Percentiles rank a stretch among this genome's conserved stretches.
Evolutionary conservation across 1,284 basidiomycete species (phyloP).

Genomic region (Malassezia arunalokei): DNA sequence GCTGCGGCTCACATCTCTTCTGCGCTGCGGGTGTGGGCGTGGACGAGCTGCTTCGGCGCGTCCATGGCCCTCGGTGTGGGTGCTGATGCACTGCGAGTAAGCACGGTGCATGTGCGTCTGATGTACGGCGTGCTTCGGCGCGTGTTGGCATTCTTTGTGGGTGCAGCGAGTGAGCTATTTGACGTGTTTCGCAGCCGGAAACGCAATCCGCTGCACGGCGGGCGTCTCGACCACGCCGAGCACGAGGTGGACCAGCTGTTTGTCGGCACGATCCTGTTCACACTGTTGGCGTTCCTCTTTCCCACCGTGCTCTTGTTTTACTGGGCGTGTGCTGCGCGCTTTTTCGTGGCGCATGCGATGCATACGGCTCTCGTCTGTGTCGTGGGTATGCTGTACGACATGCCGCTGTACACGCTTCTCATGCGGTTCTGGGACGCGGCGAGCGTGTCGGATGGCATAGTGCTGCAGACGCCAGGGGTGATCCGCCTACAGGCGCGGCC

Average conservation of each 20-base stretch:
- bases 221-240: constrained; percentile 71
- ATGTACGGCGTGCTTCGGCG: constrained; percentile 59
- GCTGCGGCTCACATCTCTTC: not conserved
- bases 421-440: constrained; percentile 49
- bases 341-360: constrained; percentile 31
- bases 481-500: not conserved
- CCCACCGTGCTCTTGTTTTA: constrained; percentile 84
- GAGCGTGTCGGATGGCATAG: not conserved
- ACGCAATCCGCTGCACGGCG: constrained; percentile 54
- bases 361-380: constrained; percentile 14
- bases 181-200: constrained; percentile 77
- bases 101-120: constrained; percentile 63
- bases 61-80: constrained; percentile 60
- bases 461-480: not conserved
- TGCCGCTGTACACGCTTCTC: constrained; percentile 78
- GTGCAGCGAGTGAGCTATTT: constrained; percentile 62
- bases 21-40: constrained; percentile 45
- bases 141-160: constrained; percentile 58
- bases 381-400: constrained; percentile 64
- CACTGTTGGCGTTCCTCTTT: constrained; percentile 73
- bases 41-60: constrained; percentile 49
- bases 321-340: constrained; percentile 62
- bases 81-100: constrained; percentile 57
- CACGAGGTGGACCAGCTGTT: constrained; percentile 89
- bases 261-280: constrained; percentile 88